A percentile compares a stretch with the other conserved stretches of the same genome.
phyloP scores from a whole-genome alignment of 208 protist genomes.

The Acanthamoeba triangularis region DNA sequence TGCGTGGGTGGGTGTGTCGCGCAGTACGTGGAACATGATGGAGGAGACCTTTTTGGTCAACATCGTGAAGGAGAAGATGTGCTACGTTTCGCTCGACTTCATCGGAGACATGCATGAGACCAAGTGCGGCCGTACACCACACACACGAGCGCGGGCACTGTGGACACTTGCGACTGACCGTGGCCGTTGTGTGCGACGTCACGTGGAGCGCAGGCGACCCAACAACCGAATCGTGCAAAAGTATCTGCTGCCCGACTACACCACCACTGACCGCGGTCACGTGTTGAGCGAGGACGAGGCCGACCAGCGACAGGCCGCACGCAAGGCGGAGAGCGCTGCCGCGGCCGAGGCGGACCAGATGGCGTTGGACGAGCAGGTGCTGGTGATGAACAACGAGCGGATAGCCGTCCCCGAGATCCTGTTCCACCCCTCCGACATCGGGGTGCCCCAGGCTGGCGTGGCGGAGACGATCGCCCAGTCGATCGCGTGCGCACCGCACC shows the following conservation, averaged over 20 bases:
- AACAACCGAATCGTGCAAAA: slow-evolving; percentile 35
- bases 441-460: slow-evolving; percentile 79
- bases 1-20: too few relatives aligned
- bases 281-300: neutral
- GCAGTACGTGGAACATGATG: slow-evolving; percentile 88
- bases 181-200: too few relatives aligned
- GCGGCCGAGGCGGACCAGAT: neutral
- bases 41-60: slow-evolving; percentile 87
- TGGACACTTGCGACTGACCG: too few relatives aligned
- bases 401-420: slow-evolving; percentile 86
- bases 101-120: slow-evolving; percentile 70
- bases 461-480: slow-evolving; percentile 86
- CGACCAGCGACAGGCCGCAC: neutral
- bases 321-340: neutral
- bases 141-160: too few relatives aligned
- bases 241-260: slow-evolving; percentile 76
- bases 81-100: slow-evolving; percentile 85
- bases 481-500: slow-evolving; percentile 71
- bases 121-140: neutral
- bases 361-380: slow-evolving; percentile 11
- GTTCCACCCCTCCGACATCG: slow-evolving; percentile 85
- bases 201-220: neutral
- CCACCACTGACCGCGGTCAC: neutral
- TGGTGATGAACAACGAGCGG: slow-evolving; percentile 82
- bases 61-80: slow-evolving; percentile 82